phyloP scores from a whole-genome alignment of 23 red algal genomes.

The Porphyridium purpureum region DNA sequence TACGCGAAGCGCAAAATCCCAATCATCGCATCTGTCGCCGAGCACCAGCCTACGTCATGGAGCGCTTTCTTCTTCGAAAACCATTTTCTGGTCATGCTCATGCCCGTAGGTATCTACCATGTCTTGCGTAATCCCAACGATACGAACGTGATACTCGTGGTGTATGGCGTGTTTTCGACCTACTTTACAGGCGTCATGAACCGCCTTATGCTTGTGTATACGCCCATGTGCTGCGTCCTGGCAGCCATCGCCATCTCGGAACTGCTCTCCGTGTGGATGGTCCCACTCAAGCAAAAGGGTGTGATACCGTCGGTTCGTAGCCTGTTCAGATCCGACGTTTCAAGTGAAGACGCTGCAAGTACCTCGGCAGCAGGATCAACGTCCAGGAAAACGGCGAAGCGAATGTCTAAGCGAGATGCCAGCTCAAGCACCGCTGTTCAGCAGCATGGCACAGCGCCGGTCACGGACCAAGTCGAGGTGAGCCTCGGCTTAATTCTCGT shows the following conservation, averaged over 20 bases:
- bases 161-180: conserved; percentile 71
- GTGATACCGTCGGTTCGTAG: too few species aligned
- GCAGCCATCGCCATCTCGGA: conserved; percentile 63
- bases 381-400: too few species aligned
- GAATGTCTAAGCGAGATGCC: too few species aligned
- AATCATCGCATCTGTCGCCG: conserved; percentile 93
- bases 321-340: too few species aligned
- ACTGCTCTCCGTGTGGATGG: conserved; percentile 30
- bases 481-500: not conserved
- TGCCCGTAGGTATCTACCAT: conserved; percentile 87
- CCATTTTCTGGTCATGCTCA: conserved; percentile 64
- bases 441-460: too few species aligned
- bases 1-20: conserved; percentile 92
- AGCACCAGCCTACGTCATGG: conserved; percentile 98
- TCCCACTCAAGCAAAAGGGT: conserved; percentile 17
- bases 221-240: conserved; percentile 70
- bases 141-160: conserved; percentile 56
- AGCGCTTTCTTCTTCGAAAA: conserved; percentile 97
- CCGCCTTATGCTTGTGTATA: conserved; percentile 86
- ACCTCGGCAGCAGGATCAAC: too few species aligned
- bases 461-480: too few species aligned
- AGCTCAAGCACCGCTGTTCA: too few species aligned
- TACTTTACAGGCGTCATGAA: conserved; percentile 99
- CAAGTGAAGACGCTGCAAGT: too few species aligned
- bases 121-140: conserved; percentile 77